Conservation (phyloP, 2,329 filamentous ascomycete genomes). For the Cladorrhinum sp. region DNA sequence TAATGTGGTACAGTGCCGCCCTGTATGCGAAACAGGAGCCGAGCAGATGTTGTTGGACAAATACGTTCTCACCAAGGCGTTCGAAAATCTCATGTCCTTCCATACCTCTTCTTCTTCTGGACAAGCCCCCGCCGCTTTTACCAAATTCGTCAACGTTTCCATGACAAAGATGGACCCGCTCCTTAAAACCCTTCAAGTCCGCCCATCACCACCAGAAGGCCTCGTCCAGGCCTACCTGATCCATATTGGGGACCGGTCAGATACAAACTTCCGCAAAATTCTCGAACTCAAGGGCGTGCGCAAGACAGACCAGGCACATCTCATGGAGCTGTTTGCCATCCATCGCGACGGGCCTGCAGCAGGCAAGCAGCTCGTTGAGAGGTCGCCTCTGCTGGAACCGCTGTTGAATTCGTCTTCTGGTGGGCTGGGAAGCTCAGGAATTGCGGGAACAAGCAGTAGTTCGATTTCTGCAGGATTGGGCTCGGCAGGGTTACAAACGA, state of each 20-base stretch:
- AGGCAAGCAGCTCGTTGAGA: conserved; percentile 66
- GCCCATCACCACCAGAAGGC: conserved; percentile 84
- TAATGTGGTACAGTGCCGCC: conserved; percentile 84
- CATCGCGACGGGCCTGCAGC: conserved; percentile 72
- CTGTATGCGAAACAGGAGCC: conserved; percentile 88
- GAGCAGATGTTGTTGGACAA: conserved; percentile 98
- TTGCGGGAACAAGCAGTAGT: conserved; percentile 33
- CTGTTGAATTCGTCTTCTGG: conserved; percentile 48
- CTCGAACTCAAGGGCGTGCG: conserved; percentile 92
- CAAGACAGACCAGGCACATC: conserved; percentile 75
- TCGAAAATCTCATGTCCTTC: conserved; percentile 67
- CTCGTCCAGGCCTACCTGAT: conserved; percentile 97
- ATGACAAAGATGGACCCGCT: conserved; percentile 88
- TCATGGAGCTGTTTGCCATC: conserved; percentile 79
- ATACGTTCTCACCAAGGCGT: conserved; percentile 80
- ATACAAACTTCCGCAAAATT: conserved; percentile 93
- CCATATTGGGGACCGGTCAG: conserved; percentile 90
- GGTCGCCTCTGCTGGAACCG: conserved; percentile 67
- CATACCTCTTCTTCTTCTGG: conserved; percentile 42
- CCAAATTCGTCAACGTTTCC: conserved; percentile 79
- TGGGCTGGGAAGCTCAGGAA: conserved; percentile 35
- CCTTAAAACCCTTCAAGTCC: conserved; percentile 94
- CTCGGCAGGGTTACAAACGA: conserved; percentile 42
- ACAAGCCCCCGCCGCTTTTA: conserved; percentile 59
- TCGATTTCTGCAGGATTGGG: conserved; percentile 28